A percentile compares a stretch with the other conserved stretches of the same genome.
Evolutionary conservation across 495 filamentous ascomycete genomes (phyloP).

Genomic region (Daldinia decipiens): DNA sequence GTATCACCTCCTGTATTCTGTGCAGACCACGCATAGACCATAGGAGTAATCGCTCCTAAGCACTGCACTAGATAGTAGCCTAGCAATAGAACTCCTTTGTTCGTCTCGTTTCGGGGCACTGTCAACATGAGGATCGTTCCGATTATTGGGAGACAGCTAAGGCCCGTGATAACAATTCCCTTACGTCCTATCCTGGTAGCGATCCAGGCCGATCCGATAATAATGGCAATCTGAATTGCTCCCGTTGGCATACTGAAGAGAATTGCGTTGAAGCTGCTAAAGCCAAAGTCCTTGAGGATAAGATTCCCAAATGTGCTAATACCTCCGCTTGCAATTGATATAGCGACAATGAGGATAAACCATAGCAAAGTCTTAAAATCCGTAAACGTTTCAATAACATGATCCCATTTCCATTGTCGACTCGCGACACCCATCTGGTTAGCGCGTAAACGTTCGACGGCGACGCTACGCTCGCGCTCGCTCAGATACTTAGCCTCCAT

Average conservation of each 20-base stretch:
- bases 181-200: slow-evolving; percentile 63
- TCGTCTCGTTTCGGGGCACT: slow-evolving; percentile 61
- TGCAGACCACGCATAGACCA: slow-evolving; percentile 73
- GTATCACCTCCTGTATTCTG: slow-evolving; percentile 75
- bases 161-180: slow-evolving; percentile 63
- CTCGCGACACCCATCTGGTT: slow-evolving; percentile 60
- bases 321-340: slow-evolving; percentile 60
- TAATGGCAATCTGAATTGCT: slow-evolving; percentile 58
- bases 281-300: slow-evolving; percentile 70
- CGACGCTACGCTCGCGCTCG: slow-evolving; percentile 68
- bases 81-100: slow-evolving; percentile 54
- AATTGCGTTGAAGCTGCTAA: slow-evolving; percentile 67
- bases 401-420: slow-evolving; percentile 56
- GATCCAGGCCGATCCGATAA: slow-evolving; percentile 58
- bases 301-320: slow-evolving; percentile 72
- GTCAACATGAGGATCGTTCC: slow-evolving; percentile 64
- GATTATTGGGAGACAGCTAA: slow-evolving; percentile 66
- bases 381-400: slow-evolving; percentile 66
- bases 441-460: slow-evolving; percentile 64
- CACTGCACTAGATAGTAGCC: slow-evolving; percentile 56
- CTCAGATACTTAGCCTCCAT: slow-evolving; percentile 67
- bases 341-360: slow-evolving; percentile 67
- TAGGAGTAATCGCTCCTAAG: slow-evolving; percentile 59
- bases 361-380: slow-evolving; percentile 76
- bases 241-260: slow-evolving; percentile 74